Conservation (phyloP, 1,284 basidiomycete species). For the Sanghuangporus sanghuang region DNA sequence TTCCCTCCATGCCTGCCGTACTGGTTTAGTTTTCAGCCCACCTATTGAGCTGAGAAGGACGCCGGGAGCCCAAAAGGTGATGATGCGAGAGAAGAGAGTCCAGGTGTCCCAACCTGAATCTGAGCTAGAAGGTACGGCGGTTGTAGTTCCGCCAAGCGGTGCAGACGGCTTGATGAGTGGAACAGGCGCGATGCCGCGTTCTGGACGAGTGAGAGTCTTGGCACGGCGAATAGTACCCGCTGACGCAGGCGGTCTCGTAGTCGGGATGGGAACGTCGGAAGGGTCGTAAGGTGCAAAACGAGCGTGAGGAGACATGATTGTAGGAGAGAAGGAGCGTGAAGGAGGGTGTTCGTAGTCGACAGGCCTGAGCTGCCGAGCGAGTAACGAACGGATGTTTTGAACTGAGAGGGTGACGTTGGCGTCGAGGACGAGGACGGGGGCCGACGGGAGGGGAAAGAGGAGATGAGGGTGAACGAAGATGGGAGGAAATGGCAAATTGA, state of each 20-base stretch:
- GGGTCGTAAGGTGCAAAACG: slow-evolving; percentile 52
- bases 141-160: slow-evolving; percentile 34
- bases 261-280: slow-evolving; percentile 65
- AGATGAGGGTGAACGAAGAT: background rate
- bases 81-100: slow-evolving; percentile 73
- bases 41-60: slow-evolving; percentile 69
- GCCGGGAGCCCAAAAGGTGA: slow-evolving; percentile 91
- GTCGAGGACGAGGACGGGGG: slow-evolving; percentile 4
- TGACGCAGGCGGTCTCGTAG: slow-evolving; percentile 49
- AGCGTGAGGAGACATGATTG: slow-evolving; percentile 42
- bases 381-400: background rate
- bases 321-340: slow-evolving; percentile 24
- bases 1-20: slow-evolving; percentile 95
- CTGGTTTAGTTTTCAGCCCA: slow-evolving; percentile 75
- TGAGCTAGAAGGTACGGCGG: slow-evolving; percentile 26
- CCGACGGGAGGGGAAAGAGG: background rate
- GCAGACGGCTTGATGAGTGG: slow-evolving; percentile 84
- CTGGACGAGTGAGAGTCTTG: slow-evolving; percentile 95
- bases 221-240: slow-evolving; percentile 68
- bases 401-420: background rate
- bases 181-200: slow-evolving; percentile 88
- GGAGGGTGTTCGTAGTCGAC: background rate
- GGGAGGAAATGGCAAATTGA: background rate
- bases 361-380: slow-evolving; percentile 4
- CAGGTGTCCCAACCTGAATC: slow-evolving; percentile 63